Base-by-base conservation (phyloP, 2,329 filamentous ascomycete genomes). In the Amphichorda felina region DNA sequence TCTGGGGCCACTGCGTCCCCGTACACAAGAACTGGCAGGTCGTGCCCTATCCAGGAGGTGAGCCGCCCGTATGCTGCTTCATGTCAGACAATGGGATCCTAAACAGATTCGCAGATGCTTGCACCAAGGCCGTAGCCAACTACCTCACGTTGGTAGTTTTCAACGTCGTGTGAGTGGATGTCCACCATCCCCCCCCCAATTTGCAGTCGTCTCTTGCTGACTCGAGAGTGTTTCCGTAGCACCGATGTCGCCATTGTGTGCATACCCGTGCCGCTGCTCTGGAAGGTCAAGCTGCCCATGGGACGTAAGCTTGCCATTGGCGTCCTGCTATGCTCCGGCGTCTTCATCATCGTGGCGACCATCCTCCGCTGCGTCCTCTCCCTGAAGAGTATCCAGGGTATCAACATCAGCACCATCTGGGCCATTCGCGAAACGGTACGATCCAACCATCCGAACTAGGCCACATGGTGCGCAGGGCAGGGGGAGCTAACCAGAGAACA, bases 301-400 rank as follows among this genome's bases (percentile, higher is more conserved):
- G 47, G 50, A 27, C 47, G 57, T 35, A 64, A 64, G 43, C 14
- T 63, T 3, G 44, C 58, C 13, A 55, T 62, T 30, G 52, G 53
- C 2, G 21, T 60, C 4, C 47, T 62, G 0, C 57, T 65, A 9
- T 64, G 57, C 34, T 58, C 60, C 3, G 60, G 61, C 4, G 27
- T 64, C n/a, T 64, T 64, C 39, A 55, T 64, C 37, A 61, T 64
- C 40, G 42, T 56, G 7, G 59, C 60, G 16, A 55, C 60, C 2
- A 40, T 64, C 0, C 47, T 65, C 25, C 59, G 61, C n/a, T 63
- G 57, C 36, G 40, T 61, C 25, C 41, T 60, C 4, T 60, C 55
- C 10, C 46, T 65, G 1, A 40, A 48, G 18, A 46, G 54, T 18
- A 54, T 60, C 26, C 32, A 56, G 14, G 50, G 49, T 13, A 57